Percentiles rank a stretch among this genome's conserved stretches.
phyloP scores from a whole-genome alignment of 257 asterid genomes.

The Solanum bulbocastanum region DNA sequence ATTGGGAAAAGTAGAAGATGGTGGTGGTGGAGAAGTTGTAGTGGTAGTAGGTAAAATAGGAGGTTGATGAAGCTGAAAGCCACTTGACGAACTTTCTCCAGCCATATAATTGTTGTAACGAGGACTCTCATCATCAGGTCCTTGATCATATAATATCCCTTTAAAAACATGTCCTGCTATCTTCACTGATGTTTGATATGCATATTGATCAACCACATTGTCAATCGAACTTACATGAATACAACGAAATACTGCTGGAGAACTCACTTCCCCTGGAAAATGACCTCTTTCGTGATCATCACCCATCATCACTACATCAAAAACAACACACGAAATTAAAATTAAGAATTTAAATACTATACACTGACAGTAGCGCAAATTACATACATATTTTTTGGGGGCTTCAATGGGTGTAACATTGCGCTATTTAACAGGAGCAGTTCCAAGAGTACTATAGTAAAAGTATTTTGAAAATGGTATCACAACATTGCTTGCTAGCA shows the following conservation, averaged over 20 bases:
- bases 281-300: conserved; percentile 26
- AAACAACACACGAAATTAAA: not conserved
- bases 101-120: conserved; percentile 7
- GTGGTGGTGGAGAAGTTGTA: conserved; percentile 2
- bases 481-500: not conserved
- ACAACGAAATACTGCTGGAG: conserved; percentile 60
- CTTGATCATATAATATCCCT: conserved; percentile 77
- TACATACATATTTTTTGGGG: not conserved
- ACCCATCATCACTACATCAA: conserved; percentile 11
- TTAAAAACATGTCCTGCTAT: conserved; percentile 66
- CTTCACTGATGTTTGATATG: conserved; percentile 68
- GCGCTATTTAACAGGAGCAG: not conserved
- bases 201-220: conserved; percentile 59
- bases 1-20: conserved; percentile 12
- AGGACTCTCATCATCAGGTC: conserved; percentile 11
- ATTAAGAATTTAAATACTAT: not conserved
- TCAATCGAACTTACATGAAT: conserved; percentile 64
- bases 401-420: not conserved
- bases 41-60: not conserved
- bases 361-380: not conserved
- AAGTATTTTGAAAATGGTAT: not conserved
- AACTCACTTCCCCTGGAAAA: conserved; percentile 56
- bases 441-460: not conserved
- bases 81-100: conserved; percentile 33
- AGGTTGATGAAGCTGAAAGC: conserved; percentile 12